Conservation (phyloP, 768 basidiomycete genomes). For the Trametes elegans region DNA sequence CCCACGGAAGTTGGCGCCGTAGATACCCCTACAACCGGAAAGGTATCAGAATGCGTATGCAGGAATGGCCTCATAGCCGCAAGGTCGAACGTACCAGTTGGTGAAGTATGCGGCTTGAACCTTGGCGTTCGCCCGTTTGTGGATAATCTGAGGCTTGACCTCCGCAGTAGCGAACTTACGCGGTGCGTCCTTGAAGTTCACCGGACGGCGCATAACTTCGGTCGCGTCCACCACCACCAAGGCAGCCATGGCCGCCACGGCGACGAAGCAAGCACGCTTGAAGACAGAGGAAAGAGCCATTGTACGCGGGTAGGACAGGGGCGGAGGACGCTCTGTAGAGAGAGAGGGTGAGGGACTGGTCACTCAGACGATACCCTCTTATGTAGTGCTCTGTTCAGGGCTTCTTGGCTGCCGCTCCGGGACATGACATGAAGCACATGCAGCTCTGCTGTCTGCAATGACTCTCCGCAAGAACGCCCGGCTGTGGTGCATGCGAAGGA, state of each 20-base stretch:
- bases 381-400: neutral
- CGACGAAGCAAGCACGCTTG: conserved; percentile 17
- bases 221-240: conserved; percentile 33
- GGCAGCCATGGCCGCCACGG: conserved; percentile 16
- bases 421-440: neutral
- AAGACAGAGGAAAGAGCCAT: conserved; percentile 18
- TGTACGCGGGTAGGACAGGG: neutral
- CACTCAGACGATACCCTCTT: neutral
- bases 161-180: conserved; percentile 31
- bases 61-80: neutral
- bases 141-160: conserved; percentile 40
- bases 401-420: neutral
- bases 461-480: neutral
- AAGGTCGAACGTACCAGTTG: conserved; percentile 40
- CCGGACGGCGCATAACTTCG: conserved; percentile 54
- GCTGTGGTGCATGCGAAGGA: neutral
- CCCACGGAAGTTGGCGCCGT: conserved; percentile 33
- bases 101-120: conserved; percentile 49
- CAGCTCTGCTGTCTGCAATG: neutral
- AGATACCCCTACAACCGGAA: conserved; percentile 26
- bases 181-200: conserved; percentile 41
- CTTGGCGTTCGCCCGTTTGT: conserved; percentile 34
- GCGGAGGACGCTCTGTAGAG: conserved; percentile 4
- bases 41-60: neutral
- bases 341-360: neutral